These are phyloP conservation scores for Raffaelea ambrosiae DNA, from an alignment of 2,329 filamentous ascomycete genomes.

Conservation along the genomic window DNA sequence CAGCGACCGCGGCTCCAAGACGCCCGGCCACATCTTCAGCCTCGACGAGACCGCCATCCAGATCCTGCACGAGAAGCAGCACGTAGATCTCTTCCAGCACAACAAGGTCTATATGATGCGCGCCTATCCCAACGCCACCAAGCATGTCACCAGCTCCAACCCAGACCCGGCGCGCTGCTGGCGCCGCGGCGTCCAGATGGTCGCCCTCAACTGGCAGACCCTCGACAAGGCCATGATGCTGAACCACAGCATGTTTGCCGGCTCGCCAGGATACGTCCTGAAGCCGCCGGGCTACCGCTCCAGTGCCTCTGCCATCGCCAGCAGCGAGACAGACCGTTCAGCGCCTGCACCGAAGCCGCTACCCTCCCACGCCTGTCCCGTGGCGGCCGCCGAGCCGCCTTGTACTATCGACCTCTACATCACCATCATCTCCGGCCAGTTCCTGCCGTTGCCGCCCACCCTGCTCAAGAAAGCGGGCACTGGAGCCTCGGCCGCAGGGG, in stretches of 20 bases:
- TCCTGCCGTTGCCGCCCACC: conserved; percentile 52
- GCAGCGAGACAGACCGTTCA: background rate
- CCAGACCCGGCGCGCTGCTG: conserved; percentile 88
- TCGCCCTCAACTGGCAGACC: conserved; percentile 94
- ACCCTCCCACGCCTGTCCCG: conserved; percentile 18
- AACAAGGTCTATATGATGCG: conserved; percentile 85
- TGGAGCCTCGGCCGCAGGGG: conserved; percentile 17
- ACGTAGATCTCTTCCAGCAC: conserved; percentile 73
- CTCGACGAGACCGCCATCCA: conserved; percentile 74
- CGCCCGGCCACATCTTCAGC: conserved; percentile 69
- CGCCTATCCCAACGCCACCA: conserved; percentile 73
- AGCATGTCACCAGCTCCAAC: conserved; percentile 76
- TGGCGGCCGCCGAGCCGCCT: conserved; percentile 37
- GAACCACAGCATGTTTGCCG: conserved; percentile 95
- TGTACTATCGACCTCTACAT: conserved; percentile 58
- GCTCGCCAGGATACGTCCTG: conserved; percentile 72
- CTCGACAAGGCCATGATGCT: conserved; percentile 92
- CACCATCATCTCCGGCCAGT: conserved; percentile 67
- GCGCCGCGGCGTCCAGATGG: conserved; percentile 95
- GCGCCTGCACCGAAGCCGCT: background rate
- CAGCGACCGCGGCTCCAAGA: conserved; percentile 52
- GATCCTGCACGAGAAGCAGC: conserved; percentile 47
- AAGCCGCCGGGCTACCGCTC: conserved; percentile 70
- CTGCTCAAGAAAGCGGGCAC: conserved; percentile 9
- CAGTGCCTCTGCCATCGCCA: too few species aligned